Evolutionary conservation across 257 asterid genomes (phyloP).

Genomic region (Phtheirospermum japonicum): DNA sequence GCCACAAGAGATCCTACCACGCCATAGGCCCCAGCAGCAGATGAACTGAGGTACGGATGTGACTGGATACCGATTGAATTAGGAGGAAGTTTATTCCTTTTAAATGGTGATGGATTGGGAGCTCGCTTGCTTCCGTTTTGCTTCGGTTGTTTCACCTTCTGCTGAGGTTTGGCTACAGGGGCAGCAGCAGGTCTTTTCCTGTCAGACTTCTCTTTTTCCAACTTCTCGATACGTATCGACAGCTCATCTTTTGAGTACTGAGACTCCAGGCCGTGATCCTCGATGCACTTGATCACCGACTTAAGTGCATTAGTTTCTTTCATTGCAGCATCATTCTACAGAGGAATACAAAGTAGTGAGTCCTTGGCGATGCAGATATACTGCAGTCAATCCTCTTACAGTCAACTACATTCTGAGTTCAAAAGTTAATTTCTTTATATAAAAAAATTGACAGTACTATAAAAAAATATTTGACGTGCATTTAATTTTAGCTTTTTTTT

Average conservation of each 20-base stretch:
- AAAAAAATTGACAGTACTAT: not conserved
- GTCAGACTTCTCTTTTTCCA: constrained; percentile 51
- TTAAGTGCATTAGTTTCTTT: constrained; percentile 57
- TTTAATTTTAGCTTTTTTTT: not conserved
- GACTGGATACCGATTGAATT: constrained; percentile 25
- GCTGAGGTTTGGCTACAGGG: constrained; percentile 32
- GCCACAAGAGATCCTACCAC: constrained; percentile 37
- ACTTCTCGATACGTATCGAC: constrained; percentile 39
- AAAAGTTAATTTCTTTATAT: not conserved
- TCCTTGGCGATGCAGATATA: constrained; percentile 9
- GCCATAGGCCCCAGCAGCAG: constrained; percentile 45
- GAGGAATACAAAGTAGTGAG: constrained; percentile 23
- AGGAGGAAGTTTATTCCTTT: constrained; percentile 25
- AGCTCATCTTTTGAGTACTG: constrained; percentile 48
- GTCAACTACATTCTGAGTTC: not conserved
- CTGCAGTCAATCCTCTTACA: constrained; percentile 17
- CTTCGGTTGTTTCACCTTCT: constrained; percentile 33
- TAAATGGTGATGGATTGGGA: constrained; percentile 30
- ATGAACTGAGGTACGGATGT: constrained; percentile 40
- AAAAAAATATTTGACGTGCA: not conserved
- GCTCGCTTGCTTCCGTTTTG: constrained; percentile 37
- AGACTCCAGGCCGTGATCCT: constrained; percentile 51
- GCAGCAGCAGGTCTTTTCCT: constrained; percentile 38
- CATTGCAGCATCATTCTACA: constrained; percentile 52
- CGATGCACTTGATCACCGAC: constrained; percentile 52